A percentile compares a stretch with the other conserved stretches of the same genome.
These are phyloP conservation scores for Blepharisma japonicum DNA, from an alignment of 73 alveolate species.

Conservation along the genomic window DNA sequence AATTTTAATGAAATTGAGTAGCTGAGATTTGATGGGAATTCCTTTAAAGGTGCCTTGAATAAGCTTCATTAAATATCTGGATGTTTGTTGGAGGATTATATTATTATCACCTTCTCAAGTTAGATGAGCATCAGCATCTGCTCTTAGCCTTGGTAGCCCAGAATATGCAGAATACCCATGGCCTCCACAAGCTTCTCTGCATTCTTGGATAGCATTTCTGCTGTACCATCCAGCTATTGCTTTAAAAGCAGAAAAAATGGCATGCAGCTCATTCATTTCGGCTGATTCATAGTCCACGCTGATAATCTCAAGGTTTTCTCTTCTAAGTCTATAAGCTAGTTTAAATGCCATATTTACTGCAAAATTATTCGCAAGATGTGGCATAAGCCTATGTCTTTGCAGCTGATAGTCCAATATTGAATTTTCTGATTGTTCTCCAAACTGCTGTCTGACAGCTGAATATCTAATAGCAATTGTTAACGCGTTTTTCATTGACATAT, in stretches of 20 bases:
- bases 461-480: constrained; percentile 61
- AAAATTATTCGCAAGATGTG: constrained; percentile 19
- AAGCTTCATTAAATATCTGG: constrained; percentile 46
- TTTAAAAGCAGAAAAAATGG: constrained; percentile 53
- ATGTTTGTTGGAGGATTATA: constrained; percentile 66
- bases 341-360: constrained; percentile 21
- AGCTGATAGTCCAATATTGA: constrained; percentile 34
- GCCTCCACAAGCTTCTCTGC: constrained; percentile 73
- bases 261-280: constrained; percentile 51
- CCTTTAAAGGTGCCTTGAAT: constrained; percentile 31
- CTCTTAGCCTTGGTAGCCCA: constrained; percentile 43
- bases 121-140: constrained; percentile 55
- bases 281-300: constrained; percentile 22
- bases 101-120: constrained; percentile 91
- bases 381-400: constrained; percentile 34
- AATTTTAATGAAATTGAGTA: not conserved
- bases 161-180: constrained; percentile 66
- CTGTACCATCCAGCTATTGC: constrained; percentile 45
- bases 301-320: not conserved
- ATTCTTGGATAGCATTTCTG: constrained; percentile 45
- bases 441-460: constrained; percentile 57
- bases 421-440: constrained; percentile 43
- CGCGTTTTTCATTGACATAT: constrained; percentile 38
- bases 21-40: not conserved
- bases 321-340: not conserved